phyloP scores from a whole-genome alignment of 139 green algal species.

The Chlorella sp. region DNA sequence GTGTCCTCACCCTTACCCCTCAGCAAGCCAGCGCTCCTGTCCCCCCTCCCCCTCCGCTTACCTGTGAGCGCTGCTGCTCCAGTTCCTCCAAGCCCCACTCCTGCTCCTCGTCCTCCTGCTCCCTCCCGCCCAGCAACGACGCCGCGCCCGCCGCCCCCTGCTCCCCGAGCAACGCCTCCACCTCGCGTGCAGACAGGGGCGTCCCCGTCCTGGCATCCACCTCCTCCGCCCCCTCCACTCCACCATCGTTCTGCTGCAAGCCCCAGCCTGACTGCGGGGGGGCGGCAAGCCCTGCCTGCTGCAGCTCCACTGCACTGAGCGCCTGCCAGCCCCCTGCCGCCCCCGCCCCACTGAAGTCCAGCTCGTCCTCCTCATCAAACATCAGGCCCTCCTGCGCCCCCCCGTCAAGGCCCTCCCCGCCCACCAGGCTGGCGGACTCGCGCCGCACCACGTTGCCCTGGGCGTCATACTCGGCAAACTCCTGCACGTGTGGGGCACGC shows the following conservation, averaged over 20 bases:
- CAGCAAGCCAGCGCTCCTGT: too few relatives aligned
- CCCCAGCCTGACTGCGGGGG: too few relatives aligned
- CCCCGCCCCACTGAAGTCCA: conserved; percentile 6
- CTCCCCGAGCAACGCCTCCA: conserved; percentile 3
- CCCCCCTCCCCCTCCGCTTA: too few relatives aligned
- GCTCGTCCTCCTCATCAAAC: conserved; percentile 2
- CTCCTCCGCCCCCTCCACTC: too few relatives aligned
- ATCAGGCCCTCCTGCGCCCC: neutral
- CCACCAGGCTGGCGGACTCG: neutral
- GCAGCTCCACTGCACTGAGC: neutral
- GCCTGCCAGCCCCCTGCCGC: neutral
- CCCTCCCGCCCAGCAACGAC: neutral
- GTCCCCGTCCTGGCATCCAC: too few relatives aligned
- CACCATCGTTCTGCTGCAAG: neutral
- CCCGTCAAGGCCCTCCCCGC: too few relatives aligned
- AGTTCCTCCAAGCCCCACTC: conserved; percentile 3
- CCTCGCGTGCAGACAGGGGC: neutral
- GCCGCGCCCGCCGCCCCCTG: conserved; percentile 2
- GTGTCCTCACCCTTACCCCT: too few relatives aligned
- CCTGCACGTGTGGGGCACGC: conserved; percentile 1
- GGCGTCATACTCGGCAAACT: conserved; percentile 9
- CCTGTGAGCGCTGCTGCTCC: too few relatives aligned
- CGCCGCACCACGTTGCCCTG: neutral
- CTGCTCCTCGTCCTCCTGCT: conserved; percentile 9
- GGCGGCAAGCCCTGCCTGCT: too few relatives aligned